These are phyloP conservation scores for Phytophthora sp. DNA, from an alignment of 352 stramenopile species.

Conservation along the genomic window DNA sequence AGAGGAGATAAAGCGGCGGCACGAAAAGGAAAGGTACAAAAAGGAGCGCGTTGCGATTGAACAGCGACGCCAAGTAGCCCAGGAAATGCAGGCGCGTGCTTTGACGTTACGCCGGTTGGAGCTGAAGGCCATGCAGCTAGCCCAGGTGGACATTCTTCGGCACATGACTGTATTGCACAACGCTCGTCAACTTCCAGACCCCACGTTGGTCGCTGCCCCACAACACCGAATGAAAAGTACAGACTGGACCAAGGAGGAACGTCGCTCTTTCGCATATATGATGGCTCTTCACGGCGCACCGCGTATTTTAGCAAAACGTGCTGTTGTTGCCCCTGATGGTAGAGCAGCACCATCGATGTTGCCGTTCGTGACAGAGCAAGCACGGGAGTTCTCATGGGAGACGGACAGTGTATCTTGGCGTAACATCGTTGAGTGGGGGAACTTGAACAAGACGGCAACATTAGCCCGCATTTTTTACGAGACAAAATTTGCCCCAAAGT, in stretches of 20 bases:
- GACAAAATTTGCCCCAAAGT: conserved; percentile 80
- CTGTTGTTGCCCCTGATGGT: conserved; percentile 36
- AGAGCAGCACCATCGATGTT: conserved; percentile 31
- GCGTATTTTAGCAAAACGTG: conserved; percentile 74
- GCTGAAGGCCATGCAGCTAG: conserved; percentile 85
- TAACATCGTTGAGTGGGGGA: conserved; percentile 83
- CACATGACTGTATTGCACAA: conserved; percentile 73
- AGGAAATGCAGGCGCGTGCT: conserved; percentile 75
- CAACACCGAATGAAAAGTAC: conserved; percentile 74
- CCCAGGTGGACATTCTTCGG: conserved; percentile 80
- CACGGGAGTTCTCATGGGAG: conserved; percentile 69
- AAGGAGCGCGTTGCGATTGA: conserved; percentile 74
- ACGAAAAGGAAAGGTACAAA: conserved; percentile 80
- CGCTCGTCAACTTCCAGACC: conserved; percentile 64
- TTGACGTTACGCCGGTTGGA: conserved; percentile 76
- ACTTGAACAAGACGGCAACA: conserved; percentile 81
- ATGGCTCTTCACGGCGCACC: conserved; percentile 77
- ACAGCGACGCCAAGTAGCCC: conserved; percentile 69
- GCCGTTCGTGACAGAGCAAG: conserved; percentile 39
- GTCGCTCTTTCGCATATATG: conserved; percentile 80
- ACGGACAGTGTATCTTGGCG: conserved; percentile 85
- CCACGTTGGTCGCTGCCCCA: conserved; percentile 30
- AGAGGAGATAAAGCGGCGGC: conserved; percentile 85
- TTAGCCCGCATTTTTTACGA: conserved; percentile 69
- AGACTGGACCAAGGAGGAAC: conserved; percentile 90